phyloP scores from a whole-genome alignment of 768 basidiomycete species.

The Leccinellum albellum region DNA sequence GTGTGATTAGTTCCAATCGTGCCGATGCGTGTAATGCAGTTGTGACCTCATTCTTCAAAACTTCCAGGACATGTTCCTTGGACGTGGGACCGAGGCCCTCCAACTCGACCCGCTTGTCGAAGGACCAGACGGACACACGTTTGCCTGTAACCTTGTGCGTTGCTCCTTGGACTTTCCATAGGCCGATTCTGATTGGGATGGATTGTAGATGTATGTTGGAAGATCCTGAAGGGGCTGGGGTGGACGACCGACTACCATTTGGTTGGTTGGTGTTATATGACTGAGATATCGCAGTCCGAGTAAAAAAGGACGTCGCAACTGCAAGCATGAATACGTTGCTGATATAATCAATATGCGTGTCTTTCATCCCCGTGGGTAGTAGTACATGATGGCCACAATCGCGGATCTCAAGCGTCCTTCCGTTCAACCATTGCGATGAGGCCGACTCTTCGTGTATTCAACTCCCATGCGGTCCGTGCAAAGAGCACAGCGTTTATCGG shows the following conservation, averaged over 20 bases:
- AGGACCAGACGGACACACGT: constrained; percentile 88
- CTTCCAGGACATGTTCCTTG: constrained; percentile 74
- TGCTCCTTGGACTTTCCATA: constrained; percentile 87
- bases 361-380: too few relatives aligned
- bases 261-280: constrained; percentile 62
- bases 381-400: too few relatives aligned
- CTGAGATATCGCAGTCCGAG: constrained; percentile 75
- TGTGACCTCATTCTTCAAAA: constrained; percentile 83
- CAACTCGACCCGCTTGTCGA: constrained; percentile 80
- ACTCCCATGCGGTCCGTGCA: constrained; percentile 35
- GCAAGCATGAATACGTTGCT: constrained; percentile 54
- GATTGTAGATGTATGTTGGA: constrained; percentile 40
- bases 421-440: constrained; percentile 43
- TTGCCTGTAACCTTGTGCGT: constrained; percentile 88
- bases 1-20: constrained; percentile 6
- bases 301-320: constrained; percentile 80
- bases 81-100: constrained; percentile 62
- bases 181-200: constrained; percentile 57
- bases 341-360: constrained; percentile 8
- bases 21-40: constrained; percentile 14
- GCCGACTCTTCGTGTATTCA: constrained; percentile 41
- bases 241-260: constrained; percentile 36
- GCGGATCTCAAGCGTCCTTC: background rate
- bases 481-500: constrained; percentile 77
- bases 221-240: constrained; percentile 33